Percentiles rank a stretch among this genome's conserved stretches.
These are phyloP conservation scores for Suillus brevipes DNA, from an alignment of 768 basidiomycete species.

Conservation along the genomic window DNA sequence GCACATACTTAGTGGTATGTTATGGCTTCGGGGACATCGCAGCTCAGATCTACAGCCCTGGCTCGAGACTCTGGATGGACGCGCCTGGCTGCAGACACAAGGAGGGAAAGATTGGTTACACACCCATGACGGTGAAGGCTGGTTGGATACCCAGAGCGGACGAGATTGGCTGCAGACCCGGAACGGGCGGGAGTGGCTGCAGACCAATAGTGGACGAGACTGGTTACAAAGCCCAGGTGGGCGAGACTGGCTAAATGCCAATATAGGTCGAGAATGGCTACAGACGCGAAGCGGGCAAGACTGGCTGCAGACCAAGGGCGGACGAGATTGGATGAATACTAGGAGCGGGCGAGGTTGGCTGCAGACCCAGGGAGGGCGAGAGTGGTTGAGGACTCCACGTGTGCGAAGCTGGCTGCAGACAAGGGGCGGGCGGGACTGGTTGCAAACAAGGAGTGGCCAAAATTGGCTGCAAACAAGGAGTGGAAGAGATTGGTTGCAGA, in stretches of 20 bases:
- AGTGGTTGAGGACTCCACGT: not conserved
- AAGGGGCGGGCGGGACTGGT: not conserved
- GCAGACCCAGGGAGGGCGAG: not conserved
- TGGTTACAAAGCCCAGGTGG: not conserved
- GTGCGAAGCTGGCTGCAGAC: not conserved
- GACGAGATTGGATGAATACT: not conserved
- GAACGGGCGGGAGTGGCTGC: not conserved
- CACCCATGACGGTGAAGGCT: not conserved
- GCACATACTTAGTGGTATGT: not conserved
- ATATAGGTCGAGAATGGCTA: not conserved
- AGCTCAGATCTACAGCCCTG: not conserved
- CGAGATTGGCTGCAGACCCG: not conserved
- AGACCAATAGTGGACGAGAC: not conserved
- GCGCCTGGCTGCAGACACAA: not conserved
- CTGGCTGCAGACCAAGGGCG: not conserved
- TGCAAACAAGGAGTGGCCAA: not conserved
- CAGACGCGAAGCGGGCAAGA: not conserved
- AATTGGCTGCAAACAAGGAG: not conserved
- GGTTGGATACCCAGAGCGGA: not conserved
- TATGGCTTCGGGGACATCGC: not conserved
- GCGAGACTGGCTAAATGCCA: not conserved
- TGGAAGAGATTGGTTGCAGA: not conserved
- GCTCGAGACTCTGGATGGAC: not conserved
- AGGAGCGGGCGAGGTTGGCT: not conserved
- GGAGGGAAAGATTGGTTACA: not conserved